Evolutionary conservation across 179 eudicot species (phyloP).

Genomic region (Vitellaria paradoxa): DNA sequence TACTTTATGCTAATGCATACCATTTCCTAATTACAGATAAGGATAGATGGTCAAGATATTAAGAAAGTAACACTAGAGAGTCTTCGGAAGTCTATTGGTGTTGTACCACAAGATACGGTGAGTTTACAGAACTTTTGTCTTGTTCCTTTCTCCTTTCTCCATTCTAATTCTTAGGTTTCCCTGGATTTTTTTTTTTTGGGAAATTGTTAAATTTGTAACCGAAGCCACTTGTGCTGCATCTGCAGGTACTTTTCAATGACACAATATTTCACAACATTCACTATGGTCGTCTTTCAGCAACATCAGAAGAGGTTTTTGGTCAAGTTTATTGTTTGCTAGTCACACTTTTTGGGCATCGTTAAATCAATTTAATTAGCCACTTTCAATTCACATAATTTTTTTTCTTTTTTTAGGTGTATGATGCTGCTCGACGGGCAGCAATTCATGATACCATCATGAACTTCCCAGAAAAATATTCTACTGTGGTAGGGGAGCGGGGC

Average conservation of each 20-base stretch:
- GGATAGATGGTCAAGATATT: conserved; percentile 86
- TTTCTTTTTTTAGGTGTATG: conserved; percentile 56
- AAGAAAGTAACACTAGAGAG: conserved; percentile 71
- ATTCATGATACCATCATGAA: conserved; percentile 95
- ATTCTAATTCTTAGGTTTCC: not conserved
- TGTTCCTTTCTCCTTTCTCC: not conserved
- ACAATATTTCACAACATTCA: conserved; percentile 93
- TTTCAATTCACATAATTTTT: not conserved
- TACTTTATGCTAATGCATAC: not conserved
- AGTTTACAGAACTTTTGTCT: conserved; percentile 19
- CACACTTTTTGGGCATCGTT: not conserved
- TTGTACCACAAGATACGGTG: conserved; percentile 97
- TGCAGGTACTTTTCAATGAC: conserved; percentile 92
- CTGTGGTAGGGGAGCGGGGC: conserved; percentile 95
- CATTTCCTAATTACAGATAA: conserved; percentile 45
- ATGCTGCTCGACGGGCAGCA: conserved; percentile 86
- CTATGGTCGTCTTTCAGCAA: conserved; percentile 81
- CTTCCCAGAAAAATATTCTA: conserved; percentile 79
- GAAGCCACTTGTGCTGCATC: conserved; percentile 14
- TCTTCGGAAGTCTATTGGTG: conserved; percentile 76
- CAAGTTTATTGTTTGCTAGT: not conserved
- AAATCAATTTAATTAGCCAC: not conserved
- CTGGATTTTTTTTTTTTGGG: not conserved
- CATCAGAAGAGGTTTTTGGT: conserved; percentile 65
- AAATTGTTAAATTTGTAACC: not conserved